These are phyloP conservation scores for Meripilus lineatus DNA, from an alignment of 1,284 basidiomycete species.

Conservation along the genomic window DNA sequence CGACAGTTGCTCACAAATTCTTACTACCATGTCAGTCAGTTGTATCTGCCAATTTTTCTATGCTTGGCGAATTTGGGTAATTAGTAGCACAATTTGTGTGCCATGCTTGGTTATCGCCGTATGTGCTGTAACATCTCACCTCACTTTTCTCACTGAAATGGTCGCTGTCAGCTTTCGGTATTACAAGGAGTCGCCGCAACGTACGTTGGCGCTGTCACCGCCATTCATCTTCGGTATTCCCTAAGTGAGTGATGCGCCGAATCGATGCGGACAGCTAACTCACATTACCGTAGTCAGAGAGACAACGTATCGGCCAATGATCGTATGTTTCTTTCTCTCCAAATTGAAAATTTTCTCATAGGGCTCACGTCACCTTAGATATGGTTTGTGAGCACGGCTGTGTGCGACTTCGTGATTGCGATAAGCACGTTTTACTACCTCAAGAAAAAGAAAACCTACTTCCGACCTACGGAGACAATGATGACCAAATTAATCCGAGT, in stretches of 20 bases:
- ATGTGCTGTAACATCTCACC: background rate
- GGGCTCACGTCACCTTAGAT: no score
- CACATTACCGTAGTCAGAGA: no score
- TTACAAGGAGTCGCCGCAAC: constrained; percentile 9
- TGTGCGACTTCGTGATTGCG: constrained; percentile 10
- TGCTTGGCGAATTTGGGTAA: constrained; percentile 12
- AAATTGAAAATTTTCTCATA: no score
- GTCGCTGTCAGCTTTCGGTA: constrained; percentile 12
- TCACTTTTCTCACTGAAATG: no score
- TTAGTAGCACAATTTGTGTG: constrained; percentile 5
- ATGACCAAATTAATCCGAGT: constrained; percentile 8
- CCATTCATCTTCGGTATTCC: background rate
- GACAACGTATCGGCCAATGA: no score
- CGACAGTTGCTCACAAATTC: no score
- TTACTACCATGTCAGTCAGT: constrained; percentile 4
- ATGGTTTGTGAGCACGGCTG: constrained; percentile 1
- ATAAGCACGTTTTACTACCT: constrained; percentile 11
- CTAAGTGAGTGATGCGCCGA: background rate
- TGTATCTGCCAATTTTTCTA: constrained; percentile 12
- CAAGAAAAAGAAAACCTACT: constrained; percentile 2
- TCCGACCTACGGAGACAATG: no score
- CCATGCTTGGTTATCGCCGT: constrained; percentile 8
- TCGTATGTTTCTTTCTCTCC: no score
- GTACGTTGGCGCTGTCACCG: constrained; percentile 9
- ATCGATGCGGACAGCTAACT: no score